A percentile compares a stretch with the other conserved stretches of the same genome.
phyloP scores from a whole-genome alignment of 2,329 filamentous ascomycete species.

The Cercospora brassicicola region DNA sequence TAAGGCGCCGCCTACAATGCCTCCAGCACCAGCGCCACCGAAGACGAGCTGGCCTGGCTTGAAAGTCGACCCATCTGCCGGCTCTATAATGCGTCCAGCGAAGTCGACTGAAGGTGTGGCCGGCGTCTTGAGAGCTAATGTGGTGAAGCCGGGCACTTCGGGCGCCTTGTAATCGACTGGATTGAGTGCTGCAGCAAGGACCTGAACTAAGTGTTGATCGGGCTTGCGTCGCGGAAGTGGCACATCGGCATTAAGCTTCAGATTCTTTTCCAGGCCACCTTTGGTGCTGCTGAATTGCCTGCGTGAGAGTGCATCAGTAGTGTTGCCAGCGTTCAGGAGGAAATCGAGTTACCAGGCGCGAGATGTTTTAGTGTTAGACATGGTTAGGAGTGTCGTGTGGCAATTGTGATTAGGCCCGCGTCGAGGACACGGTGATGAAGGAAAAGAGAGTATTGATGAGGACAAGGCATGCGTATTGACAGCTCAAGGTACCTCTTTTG shows the following conservation, averaged over 20 bases:
- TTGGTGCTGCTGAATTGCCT: slow-evolving; percentile 54
- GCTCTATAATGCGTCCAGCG: slow-evolving; percentile 50
- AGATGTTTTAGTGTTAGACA: slow-evolving; percentile 47
- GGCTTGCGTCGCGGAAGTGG: slow-evolving; percentile 41
- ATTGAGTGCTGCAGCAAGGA: slow-evolving; percentile 58
- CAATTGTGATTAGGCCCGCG: background rate
- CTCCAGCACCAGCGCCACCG: slow-evolving; percentile 40
- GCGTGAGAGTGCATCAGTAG: background rate
- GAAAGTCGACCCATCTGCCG: slow-evolving; percentile 39
- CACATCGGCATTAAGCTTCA: slow-evolving; percentile 49
- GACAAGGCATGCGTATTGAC: background rate
- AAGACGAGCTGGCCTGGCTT: slow-evolving; percentile 44
- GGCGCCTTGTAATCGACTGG: slow-evolving; percentile 63
- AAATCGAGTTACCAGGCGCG: slow-evolving; percentile 45
- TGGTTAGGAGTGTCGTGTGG: background rate
- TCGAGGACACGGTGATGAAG: background rate
- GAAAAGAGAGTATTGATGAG: background rate
- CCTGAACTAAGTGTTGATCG: slow-evolving; percentile 57
- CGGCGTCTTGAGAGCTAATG: slow-evolving; percentile 43
- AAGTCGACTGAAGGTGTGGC: slow-evolving; percentile 55
- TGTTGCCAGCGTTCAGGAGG: background rate
- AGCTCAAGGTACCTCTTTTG: background rate
- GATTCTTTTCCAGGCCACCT: slow-evolving; percentile 55
- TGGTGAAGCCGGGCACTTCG: slow-evolving; percentile 50
- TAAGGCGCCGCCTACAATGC: slow-evolving; percentile 38